A percentile compares a stretch with the other conserved stretches of the same genome.
These are phyloP conservation scores for Inga laurina DNA, from an alignment of 306 rosid genomes.

Conservation along the genomic window DNA sequence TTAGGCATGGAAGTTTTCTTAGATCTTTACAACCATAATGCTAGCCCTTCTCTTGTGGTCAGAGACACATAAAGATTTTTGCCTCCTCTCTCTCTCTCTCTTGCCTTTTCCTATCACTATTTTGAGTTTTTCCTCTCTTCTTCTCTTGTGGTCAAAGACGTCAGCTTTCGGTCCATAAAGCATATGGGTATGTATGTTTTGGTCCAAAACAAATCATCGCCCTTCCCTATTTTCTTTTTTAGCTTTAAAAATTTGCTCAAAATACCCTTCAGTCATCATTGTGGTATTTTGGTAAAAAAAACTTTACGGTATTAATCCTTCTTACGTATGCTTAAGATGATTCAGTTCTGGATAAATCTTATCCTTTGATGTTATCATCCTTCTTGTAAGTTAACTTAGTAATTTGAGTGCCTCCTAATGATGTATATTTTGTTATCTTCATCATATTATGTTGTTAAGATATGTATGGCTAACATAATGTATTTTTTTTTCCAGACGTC, in stretches of 20 bases:
- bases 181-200: neutral
- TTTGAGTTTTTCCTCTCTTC: too few relatives aligned
- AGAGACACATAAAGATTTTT: too few relatives aligned
- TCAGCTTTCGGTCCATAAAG: neutral
- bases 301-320: too few relatives aligned
- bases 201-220: neutral
- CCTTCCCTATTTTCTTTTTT: neutral
- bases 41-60: too few relatives aligned
- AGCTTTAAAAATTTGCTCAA: too few relatives aligned
- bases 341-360: neutral
- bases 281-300: too few relatives aligned
- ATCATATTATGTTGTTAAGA: constrained; percentile 20
- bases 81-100: constrained; percentile 11
- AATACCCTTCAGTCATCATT: too few relatives aligned
- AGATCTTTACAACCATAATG: too few relatives aligned
- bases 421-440: neutral
- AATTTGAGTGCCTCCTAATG: neutral
- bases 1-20: too few relatives aligned
- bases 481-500: constrained; percentile 54
- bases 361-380: constrained; percentile 28
- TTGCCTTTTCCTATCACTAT: too few relatives aligned
- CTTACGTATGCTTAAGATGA: neutral
- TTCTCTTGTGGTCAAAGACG: neutral
- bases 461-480: constrained; percentile 9
- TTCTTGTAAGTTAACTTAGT: constrained; percentile 67